These are phyloP conservation scores for Kodamaea neixiangensis DNA, from an alignment of 805 yeast genomes.

Conservation along the genomic window DNA sequence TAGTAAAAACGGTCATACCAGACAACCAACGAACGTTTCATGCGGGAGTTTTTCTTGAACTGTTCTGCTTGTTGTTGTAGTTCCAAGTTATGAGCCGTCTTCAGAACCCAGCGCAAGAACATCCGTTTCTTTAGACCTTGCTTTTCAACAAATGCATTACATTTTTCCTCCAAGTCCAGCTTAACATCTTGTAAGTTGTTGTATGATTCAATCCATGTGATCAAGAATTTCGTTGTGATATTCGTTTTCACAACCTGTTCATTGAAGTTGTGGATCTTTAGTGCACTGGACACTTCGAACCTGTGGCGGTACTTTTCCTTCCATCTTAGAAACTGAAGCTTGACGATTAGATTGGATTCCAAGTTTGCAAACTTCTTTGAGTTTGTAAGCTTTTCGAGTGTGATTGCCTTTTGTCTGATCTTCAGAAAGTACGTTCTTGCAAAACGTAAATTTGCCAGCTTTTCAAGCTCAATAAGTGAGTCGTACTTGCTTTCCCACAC, in stretches of 20 bases:
- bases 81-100: neutral
- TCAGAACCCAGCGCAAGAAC: slow-evolving; percentile 18
- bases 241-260: slow-evolving; percentile 15
- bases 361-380: slow-evolving; percentile 2
- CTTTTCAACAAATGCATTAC: slow-evolving; percentile 8
- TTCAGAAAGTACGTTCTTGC: neutral
- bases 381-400: neutral
- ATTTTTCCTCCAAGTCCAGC: slow-evolving; percentile 11
- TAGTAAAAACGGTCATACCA: slow-evolving; percentile 37
- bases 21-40: slow-evolving; percentile 29
- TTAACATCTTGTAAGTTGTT: slow-evolving; percentile 15
- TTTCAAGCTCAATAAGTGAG: neutral
- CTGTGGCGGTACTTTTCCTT: slow-evolving; percentile 17
- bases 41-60: slow-evolving; percentile 21
- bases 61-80: slow-evolving; percentile 15
- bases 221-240: slow-evolving; percentile 13
- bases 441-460: neutral
- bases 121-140: neutral
- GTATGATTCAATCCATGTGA: slow-evolving; percentile 24
- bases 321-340: slow-evolving; percentile 24
- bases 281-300: slow-evolving; percentile 22
- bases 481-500: neutral
- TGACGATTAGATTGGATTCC: slow-evolving; percentile 6
- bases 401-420: neutral
- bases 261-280: slow-evolving; percentile 22